Conservation (phyloP, 768 basidiomycete species). For the Naganishia antarctica region DNA sequence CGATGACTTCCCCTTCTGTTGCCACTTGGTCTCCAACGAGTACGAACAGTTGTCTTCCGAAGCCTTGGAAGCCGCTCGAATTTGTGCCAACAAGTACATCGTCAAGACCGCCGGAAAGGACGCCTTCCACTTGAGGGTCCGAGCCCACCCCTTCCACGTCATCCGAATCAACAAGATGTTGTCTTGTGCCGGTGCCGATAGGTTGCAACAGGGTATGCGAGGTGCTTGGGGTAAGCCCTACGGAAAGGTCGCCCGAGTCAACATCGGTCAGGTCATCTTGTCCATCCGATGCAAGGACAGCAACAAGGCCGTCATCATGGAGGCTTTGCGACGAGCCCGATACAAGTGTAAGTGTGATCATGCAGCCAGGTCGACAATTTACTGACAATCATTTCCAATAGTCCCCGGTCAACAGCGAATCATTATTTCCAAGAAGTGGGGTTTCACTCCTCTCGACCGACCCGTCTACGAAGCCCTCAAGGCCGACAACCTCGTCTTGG, state of each 20-base stretch:
- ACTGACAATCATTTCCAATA: background rate
- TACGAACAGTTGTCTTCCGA: conserved; percentile 95
- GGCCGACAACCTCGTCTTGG: conserved; percentile 81
- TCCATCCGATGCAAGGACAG: conserved; percentile 85
- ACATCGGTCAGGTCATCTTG: conserved; percentile 93
- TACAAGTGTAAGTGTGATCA: conserved; percentile 91
- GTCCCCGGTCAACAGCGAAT: conserved; percentile 2
- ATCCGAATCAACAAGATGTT: conserved; percentile 99
- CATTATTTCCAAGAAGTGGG: conserved; percentile 76
- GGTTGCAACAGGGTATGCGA: conserved; percentile 70
- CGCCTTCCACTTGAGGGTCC: conserved; percentile 95
- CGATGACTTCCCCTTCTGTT: conserved; percentile 92
- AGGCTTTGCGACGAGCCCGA: conserved; percentile 92
- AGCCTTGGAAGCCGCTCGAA: conserved; percentile 95
- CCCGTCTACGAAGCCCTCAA: conserved; percentile 83
- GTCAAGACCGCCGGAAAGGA: conserved; percentile 98
- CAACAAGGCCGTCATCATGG: conserved; percentile 82
- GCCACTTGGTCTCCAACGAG: conserved; percentile 93
- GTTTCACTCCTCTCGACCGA: conserved; percentile 90
- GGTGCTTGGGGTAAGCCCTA: conserved; percentile 99
- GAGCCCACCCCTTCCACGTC: conserved; percentile 97
- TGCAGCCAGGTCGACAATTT: background rate
- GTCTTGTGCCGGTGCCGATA: conserved; percentile 96
- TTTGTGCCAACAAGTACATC: conserved; percentile 99
- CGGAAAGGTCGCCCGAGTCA: conserved; percentile 72